These are phyloP conservation scores for Gossypioides kirkii DNA, from an alignment of 345 rosid genomes.

Conservation along the genomic window DNA sequence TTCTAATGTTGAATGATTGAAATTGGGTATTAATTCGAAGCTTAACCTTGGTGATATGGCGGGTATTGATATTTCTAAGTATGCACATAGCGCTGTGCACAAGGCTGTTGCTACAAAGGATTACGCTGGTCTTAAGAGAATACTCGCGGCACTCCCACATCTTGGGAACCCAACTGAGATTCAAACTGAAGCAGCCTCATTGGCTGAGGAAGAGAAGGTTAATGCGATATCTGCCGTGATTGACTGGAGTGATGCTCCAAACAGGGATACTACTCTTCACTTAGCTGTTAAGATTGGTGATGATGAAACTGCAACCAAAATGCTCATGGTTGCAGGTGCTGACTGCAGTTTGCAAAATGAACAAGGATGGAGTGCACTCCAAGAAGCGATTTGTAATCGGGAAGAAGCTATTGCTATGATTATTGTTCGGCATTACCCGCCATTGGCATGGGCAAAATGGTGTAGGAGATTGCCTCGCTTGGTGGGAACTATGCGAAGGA, in stretches of 20 bases:
- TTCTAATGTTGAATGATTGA: slow-evolving; percentile 19
- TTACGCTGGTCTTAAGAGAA: slow-evolving; percentile 55
- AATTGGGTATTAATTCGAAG: background rate
- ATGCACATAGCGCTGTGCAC: slow-evolving; percentile 76
- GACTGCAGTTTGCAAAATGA: slow-evolving; percentile 98
- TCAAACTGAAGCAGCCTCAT: slow-evolving; percentile 58
- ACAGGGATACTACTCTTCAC: slow-evolving; percentile 90
- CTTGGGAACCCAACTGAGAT: slow-evolving; percentile 62
- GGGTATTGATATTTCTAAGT: slow-evolving; percentile 72
- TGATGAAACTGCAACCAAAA: slow-evolving; percentile 64
- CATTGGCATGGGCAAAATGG: slow-evolving; percentile 97
- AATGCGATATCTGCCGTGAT: slow-evolving; percentile 61
- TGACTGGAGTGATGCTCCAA: slow-evolving; percentile 82
- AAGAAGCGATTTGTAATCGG: slow-evolving; percentile 85
- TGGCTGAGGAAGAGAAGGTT: slow-evolving; percentile 82
- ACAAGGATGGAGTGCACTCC: slow-evolving; percentile 94
- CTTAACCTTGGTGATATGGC: slow-evolving; percentile 39
- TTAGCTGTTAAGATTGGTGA: slow-evolving; percentile 90
- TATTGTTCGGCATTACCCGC: slow-evolving; percentile 85
- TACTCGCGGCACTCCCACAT: slow-evolving; percentile 70
- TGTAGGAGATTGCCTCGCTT: slow-evolving; percentile 89
- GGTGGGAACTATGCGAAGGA: slow-evolving; percentile 68
- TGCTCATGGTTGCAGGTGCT: slow-evolving; percentile 92
- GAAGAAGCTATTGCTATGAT: slow-evolving; percentile 74
- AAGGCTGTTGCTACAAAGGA: slow-evolving; percentile 68